Evolutionary conservation across 192 early-diverging fungal species (phyloP).

Genomic region (Kickxella alabastrina): DNA sequence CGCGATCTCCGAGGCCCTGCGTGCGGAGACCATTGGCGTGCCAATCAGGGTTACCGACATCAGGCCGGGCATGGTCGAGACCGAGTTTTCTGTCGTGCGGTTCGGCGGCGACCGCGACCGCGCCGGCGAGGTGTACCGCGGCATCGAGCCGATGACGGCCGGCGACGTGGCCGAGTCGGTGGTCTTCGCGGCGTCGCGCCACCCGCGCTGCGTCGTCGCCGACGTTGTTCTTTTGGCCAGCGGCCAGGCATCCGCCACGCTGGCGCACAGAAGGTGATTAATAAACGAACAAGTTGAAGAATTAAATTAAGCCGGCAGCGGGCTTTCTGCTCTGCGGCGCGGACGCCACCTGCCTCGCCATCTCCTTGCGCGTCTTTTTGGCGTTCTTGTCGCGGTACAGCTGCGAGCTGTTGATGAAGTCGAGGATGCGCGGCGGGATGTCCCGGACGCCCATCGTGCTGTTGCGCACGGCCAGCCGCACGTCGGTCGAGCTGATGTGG

Average conservation of each 20-base stretch:
- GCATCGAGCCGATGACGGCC: no score
- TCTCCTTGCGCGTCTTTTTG: no score
- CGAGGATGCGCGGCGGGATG: slow-evolving; percentile 42
- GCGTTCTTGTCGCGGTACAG: slow-evolving; percentile 35
- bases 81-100: slow-evolving; percentile 84
- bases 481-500: slow-evolving; percentile 40
- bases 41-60: slow-evolving; percentile 74
- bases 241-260: slow-evolving; percentile 32
- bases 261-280: slow-evolving; percentile 26
- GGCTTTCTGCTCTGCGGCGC: no score
- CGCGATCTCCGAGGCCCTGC: slow-evolving; percentile 71
- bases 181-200: slow-evolving; percentile 74
- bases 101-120: slow-evolving; percentile 63
- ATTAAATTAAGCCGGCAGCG: no score
- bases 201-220: slow-evolving; percentile 31
- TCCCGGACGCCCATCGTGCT: slow-evolving; percentile 39
- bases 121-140: slow-evolving; percentile 74
- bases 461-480: slow-evolving; percentile 33
- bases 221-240: slow-evolving; percentile 36
- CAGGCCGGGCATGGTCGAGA: slow-evolving; percentile 83
- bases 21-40: slow-evolving; percentile 70
- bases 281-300: no score
- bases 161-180: slow-evolving; percentile 74
- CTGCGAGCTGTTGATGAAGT: slow-evolving; percentile 38
- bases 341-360: no score